These are phyloP conservation scores for Rauvolfia tetraphylla DNA, from an alignment of 257 asterid genomes.

Conservation along the genomic window DNA sequence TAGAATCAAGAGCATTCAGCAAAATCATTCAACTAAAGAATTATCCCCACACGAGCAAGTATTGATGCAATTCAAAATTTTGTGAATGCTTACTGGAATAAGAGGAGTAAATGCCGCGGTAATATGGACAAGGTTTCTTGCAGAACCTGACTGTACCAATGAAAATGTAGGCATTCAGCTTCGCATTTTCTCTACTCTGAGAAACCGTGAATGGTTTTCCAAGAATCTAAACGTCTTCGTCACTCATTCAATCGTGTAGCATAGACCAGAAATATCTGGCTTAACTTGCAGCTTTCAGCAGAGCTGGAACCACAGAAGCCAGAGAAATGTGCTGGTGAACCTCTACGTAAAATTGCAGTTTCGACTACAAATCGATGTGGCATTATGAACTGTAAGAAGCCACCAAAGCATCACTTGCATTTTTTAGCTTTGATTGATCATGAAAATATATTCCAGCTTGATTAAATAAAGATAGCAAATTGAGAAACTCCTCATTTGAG, in stretches of 20 bases:
- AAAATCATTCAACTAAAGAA: neutral
- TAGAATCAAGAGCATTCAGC: neutral
- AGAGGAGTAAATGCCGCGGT: neutral
- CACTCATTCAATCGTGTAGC: neutral
- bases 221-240: neutral
- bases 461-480: slow-evolving; percentile 54
- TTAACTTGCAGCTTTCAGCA: neutral
- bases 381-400: neutral
- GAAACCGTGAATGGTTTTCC: neutral
- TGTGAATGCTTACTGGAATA: neutral
- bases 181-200: neutral
- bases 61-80: neutral
- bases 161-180: neutral
- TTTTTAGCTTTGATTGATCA: slow-evolving; percentile 34
- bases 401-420: slow-evolving; percentile 23
- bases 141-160: neutral
- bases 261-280: neutral
- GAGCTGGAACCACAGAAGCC: slow-evolving; percentile 3
- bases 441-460: slow-evolving; percentile 64
- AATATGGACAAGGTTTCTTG: neutral
- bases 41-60: neutral
- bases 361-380: neutral
- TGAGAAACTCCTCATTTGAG: slow-evolving; percentile 52
- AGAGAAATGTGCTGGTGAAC: neutral
- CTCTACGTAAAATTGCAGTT: neutral